Conservation (phyloP, 169 alveolate species). For the Theileria equi region DNA sequence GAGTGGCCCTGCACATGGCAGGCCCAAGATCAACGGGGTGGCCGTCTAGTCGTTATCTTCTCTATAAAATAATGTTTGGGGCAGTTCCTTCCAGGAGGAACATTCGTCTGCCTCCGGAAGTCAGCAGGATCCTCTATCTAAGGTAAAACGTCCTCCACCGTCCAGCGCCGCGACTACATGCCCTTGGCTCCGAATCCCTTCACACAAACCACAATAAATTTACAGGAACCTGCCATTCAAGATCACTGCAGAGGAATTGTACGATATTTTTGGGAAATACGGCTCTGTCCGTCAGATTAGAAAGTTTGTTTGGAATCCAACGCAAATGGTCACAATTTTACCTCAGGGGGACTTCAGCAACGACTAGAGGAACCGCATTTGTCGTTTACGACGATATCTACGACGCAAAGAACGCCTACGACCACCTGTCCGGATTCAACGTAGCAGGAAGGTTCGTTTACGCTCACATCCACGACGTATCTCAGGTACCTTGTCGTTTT, state of each 20-base stretch:
- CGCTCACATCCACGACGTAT: background rate
- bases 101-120: conserved; percentile 66
- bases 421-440: conserved; percentile 96
- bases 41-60: background rate
- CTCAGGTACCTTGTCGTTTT: conserved; percentile 78
- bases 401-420: conserved; percentile 99
- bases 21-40: no score
- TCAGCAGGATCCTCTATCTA: conserved; percentile 60
- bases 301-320: conserved; percentile 73
- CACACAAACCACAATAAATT: background rate
- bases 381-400: conserved; percentile 97
- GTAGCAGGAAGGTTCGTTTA: conserved; percentile 91
- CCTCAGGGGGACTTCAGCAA: conserved; percentile 83
- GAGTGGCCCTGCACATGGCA: no score
- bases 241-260: conserved; percentile 92
- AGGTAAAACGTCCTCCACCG: no score
- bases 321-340: conserved; percentile 20
- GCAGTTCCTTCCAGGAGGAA: conserved; percentile 55
- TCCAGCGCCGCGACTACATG: no score
- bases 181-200: no score
- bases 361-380: conserved; percentile 93
- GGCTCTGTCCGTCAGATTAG: conserved; percentile 98
- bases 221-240: conserved; percentile 82
- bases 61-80: conserved; percentile 34
- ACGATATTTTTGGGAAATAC: conserved; percentile 97